Base-by-base conservation (phyloP, 208 protist genomes). In the Herpetomonas tarakana region DNA sequence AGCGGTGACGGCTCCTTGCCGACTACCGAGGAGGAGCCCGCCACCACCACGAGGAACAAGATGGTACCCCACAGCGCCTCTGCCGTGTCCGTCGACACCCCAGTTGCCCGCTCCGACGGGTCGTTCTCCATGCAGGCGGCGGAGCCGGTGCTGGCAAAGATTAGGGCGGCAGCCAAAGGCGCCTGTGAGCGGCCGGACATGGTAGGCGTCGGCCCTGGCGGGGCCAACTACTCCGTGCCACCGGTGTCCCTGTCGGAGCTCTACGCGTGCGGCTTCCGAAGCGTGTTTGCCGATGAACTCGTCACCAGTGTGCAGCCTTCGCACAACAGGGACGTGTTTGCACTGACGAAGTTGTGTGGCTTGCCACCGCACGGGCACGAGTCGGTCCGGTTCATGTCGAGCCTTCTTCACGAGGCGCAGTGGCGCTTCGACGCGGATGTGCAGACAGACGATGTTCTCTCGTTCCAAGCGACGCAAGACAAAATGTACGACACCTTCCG, bases 331-430 rank as follows among this genome's bases (percentile, higher is more conserved):
- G 85, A 90, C 22, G 46, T 94, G 30, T 94, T 81, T 59, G 58
- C 72, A 14, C 60, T 92, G 1, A 65, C 76, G 49, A 67, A 68
- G 29, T 80, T 74, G 59, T 82, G 68, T 52, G 88, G 80, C 38
- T 68, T 90, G 6, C 70, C 88, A 12, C 73, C 88, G 52, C 88
- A 94, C 65, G 76, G 61, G 1, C 84, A 94, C 28, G 71, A 69
- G 22, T 75, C 68, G 31, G 71, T 76, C 2, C 52, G 68, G 52
- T 83, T 92, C 24, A 82, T 94, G 75, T 46, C 66, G 6, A 31
- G 66, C 2, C 71, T 94, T 47, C 68, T 91, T 25, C 66, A 74
- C 4, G 51, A 39, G 44, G 21, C 16, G 58, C 45, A 14, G 6
- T 41, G 35, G 35, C 35, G 35, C 9, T 41, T 6, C 35, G 35